Base-by-base conservation (phyloP, 2,329 filamentous ascomycete genomes). In the Claviceps humidiphila region DNA sequence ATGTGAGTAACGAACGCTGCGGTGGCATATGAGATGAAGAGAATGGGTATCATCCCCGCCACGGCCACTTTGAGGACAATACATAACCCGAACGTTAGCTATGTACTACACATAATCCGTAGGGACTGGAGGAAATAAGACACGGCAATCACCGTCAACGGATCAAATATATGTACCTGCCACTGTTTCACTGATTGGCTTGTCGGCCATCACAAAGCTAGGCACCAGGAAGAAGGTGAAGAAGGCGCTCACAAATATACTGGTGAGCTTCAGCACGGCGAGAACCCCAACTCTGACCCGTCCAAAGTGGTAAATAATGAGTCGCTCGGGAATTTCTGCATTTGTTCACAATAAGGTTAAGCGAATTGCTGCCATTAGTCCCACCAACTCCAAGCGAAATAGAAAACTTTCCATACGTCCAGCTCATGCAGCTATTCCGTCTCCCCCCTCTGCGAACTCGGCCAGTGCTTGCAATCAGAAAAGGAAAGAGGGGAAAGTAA, bases 241-340 rank as follows among this genome's bases (percentile, higher is more conserved):
- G 58, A 85, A 80, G 22, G 74, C 75, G 52, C 84, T 84, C 41
- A 86, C 66, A 55, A 89, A 79, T 42, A 93, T 74, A 3, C 84
- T 83, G 1, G 81, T 81, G 52, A 91, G 69, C 60, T 89, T 88
- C 56, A 87, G 66, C 61, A 81, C 78, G 48, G 84, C 85, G 46
- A 91, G 68, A 58, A 85, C 83, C 6, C 81, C 78, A 34, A 78
- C 84, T 53, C 79, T 76, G 8, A 75, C 75, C 0, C 80, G 84
- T 50, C 87, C 86, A 51, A 82, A 82, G 68, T 89, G 85, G 66
- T 87, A 94, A 56, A 94, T 77, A 58, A 89, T 74, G 30, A 90
- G 63, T 14, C 71, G 71, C 56, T 80, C 74, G 0, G 81, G 79
- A 54, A 76, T 76, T 38, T 67, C 75, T 79, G 22, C 9, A 39